Base-by-base conservation (phyloP, 2,329 filamentous ascomycete genomes). In the Colletotrichum acutatum region DNA sequence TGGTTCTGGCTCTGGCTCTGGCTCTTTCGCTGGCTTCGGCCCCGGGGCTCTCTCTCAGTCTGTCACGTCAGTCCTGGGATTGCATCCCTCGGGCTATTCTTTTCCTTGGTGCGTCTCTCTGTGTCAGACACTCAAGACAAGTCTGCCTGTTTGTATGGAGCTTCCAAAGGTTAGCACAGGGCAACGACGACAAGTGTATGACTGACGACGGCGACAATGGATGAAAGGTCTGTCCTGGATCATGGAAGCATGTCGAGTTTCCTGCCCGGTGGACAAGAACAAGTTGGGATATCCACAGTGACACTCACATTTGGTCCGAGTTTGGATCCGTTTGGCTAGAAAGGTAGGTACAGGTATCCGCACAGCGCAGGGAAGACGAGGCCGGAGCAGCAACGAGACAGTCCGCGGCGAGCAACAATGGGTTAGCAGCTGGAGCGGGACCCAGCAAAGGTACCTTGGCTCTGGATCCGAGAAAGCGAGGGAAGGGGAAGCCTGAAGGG, bases 241-340 rank as follows among this genome's bases (percentile, higher is more conserved):
- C 37, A 42, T 42, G 37, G 37, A 42, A 42, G 37, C 37, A 42
- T 49, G 14, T 12, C 22, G 26, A 28, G 37, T n/a, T 60, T 37
- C 34, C 16, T 34, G 24, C 14, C 37, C 12, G 37, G 59, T 30
- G 37, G 26, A 28, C n/a, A 16, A 16, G 59, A 58, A 32, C 56
- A 58, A 34, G 28, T 24, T 14, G 42, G 28, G 52, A 63, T 49
- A 49, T 22, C 60, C 60, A 63, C 60, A 34, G 60, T 34, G 26
- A 63, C 58, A n/a, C 58, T 42, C 58, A 30, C 60, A 62, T 32
- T 32, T 62, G 26, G 58, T 60, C 58, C 32, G 34, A 26, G 12
- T 42, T 37, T 60, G 32, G 7, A 42, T 30, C 12, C 30, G 30
- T 30, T 12, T 32, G 19, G 19, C 37, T 37, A 46, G 26, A 16